These are phyloP conservation scores for Phaeotremella skinneri DNA, from an alignment of 768 basidiomycete genomes.

Conservation along the genomic window DNA sequence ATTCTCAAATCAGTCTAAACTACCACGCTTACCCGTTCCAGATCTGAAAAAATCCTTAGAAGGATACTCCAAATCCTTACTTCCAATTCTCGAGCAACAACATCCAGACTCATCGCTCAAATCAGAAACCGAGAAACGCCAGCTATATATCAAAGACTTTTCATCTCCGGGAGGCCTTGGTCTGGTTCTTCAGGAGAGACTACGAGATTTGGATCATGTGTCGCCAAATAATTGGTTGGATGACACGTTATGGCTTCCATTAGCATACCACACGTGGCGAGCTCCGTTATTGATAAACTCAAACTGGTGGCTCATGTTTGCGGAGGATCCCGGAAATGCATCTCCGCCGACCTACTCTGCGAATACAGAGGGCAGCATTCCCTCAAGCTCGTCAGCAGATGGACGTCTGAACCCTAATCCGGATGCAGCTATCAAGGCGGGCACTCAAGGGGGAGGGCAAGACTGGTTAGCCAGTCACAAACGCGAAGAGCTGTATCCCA, in stretches of 20 bases:
- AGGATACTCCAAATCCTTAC: conserved; percentile 71
- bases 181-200: conserved; percentile 64
- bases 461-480: conserved; percentile 26
- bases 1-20: conserved; percentile 44
- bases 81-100: conserved; percentile 71
- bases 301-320: conserved; percentile 92
- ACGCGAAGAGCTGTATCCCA: background rate
- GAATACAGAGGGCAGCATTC: background rate
- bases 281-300: conserved; percentile 82
- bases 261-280: conserved; percentile 84
- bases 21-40: conserved; percentile 80
- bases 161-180: conserved; percentile 63
- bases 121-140: conserved; percentile 59
- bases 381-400: background rate
- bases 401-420: conserved; percentile 21
- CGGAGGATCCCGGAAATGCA: conserved; percentile 61
- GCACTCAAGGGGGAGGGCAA: conserved; percentile 30
- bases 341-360: conserved; percentile 56
- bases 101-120: conserved; percentile 60
- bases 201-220: conserved; percentile 72
- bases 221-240: conserved; percentile 92
- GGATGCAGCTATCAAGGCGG: conserved; percentile 2
- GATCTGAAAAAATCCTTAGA: conserved; percentile 70
- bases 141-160: conserved; percentile 67
- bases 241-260: conserved; percentile 86